Conservation (phyloP, 192 early-diverging fungal species). For the Pecoramyces ruminantium region DNA sequence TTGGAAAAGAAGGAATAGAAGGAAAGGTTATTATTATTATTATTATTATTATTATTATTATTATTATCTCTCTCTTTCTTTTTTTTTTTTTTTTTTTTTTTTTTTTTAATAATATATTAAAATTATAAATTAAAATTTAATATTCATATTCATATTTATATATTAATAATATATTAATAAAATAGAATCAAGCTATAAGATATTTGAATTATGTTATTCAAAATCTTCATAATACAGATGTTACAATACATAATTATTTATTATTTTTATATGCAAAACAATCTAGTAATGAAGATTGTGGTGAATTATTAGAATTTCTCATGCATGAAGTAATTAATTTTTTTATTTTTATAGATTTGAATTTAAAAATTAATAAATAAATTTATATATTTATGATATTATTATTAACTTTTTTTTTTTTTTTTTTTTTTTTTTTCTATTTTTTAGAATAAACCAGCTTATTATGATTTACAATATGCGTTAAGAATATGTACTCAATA, state of each 20-base stretch:
- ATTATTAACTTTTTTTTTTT: constrained; percentile 1
- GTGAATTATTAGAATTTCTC: constrained; percentile 57
- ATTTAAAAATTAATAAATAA: too few species aligned
- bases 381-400: constrained; percentile 4
- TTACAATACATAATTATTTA: constrained; percentile 85
- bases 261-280: constrained; percentile 58
- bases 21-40: neutral
- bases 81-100: constrained; percentile 3
- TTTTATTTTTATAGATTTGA: too few species aligned
- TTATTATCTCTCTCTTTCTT: neutral
- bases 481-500: constrained; percentile 74
- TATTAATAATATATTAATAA: neutral
- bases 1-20: constrained; percentile 14
- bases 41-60: neutral
- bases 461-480: constrained; percentile 83
- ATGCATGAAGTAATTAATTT: constrained; percentile 42
- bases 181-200: constrained; percentile 67
- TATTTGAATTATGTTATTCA: constrained; percentile 75
- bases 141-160: constrained; percentile 4
- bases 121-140: neutral
- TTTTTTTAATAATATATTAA: neutral
- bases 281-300: constrained; percentile 25
- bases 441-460: constrained; percentile 9
- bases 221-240: constrained; percentile 60
- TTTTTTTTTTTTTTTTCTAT: constrained; percentile 2